A percentile compares a stretch with the other conserved stretches of the same genome.
phyloP scores from a whole-genome alignment of 192 early-diverging fungal genomes.

The Dispira simplex region DNA sequence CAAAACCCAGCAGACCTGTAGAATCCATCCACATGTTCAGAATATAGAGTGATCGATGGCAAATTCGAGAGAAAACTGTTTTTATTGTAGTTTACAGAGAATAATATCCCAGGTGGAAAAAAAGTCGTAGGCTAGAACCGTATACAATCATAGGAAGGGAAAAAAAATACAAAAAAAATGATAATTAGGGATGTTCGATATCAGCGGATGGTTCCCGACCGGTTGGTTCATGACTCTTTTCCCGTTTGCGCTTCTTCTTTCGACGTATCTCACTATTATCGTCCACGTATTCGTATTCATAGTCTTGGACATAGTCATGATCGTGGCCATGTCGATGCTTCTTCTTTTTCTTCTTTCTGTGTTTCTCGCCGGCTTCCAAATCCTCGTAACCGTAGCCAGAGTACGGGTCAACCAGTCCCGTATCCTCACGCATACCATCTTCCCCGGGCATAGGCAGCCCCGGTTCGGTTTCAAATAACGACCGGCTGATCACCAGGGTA shows the following conservation, averaged over 20 bases:
- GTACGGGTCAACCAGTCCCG: not conserved
- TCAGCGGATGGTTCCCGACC: too few species aligned
- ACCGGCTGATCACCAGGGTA: slow-evolving; percentile 2
- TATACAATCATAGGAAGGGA: too few species aligned
- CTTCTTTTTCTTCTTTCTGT: not conserved
- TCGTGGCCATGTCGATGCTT: not conserved
- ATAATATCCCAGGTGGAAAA: too few species aligned
- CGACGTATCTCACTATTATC: not conserved
- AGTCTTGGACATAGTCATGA: not conserved
- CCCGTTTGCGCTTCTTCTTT: not conserved
- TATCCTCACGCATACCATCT: not conserved
- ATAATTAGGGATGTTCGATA: not conserved
- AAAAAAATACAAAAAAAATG: not conserved
- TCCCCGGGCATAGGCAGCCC: not conserved
- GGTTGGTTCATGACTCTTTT: too few species aligned
- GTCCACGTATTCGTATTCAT: not conserved
- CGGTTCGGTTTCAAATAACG: not conserved
- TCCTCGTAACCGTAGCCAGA: not conserved
- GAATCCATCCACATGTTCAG: not conserved
- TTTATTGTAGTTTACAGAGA: slow-evolving; percentile 1
- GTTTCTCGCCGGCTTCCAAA: not conserved
- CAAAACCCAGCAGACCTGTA: not conserved
- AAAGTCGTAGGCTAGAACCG: too few species aligned
- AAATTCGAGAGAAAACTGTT: not conserved
- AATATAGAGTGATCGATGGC: not conserved